phyloP scores from a whole-genome alignment of 805 yeast genomes.

The Saturnispora sanitii region DNA sequence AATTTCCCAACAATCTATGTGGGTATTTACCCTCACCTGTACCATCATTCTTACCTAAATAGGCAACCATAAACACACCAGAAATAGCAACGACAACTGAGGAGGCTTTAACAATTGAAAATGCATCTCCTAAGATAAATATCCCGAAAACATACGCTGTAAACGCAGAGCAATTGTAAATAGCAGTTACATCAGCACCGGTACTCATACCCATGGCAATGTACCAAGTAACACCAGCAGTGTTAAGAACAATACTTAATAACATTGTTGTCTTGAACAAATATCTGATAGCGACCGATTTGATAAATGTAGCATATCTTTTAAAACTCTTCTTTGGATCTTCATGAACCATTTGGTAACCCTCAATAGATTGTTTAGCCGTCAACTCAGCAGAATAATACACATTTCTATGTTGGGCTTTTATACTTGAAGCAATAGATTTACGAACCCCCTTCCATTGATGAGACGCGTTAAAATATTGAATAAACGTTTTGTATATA shows the following conservation, averaged over 20 bases:
- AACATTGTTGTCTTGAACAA: constrained; percentile 34
- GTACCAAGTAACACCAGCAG: constrained; percentile 83
- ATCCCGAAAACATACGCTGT: constrained; percentile 81
- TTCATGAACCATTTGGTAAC: constrained; percentile 23
- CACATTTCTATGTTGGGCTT: constrained; percentile 34
- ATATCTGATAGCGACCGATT: constrained; percentile 40
- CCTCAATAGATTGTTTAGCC: constrained; percentile 19
- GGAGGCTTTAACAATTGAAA: constrained; percentile 50
- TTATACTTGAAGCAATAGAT: constrained; percentile 29
- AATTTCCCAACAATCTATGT: constrained; percentile 55
- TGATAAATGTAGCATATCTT: constrained; percentile 26
- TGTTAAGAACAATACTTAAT: constrained; percentile 49
- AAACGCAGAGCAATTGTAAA: constrained; percentile 83
- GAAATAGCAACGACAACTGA: constrained; percentile 63
- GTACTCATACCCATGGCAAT: constrained; percentile 72
- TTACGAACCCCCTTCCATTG: constrained; percentile 26
- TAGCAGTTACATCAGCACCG: constrained; percentile 81
- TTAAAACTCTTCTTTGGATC: constrained; percentile 24
- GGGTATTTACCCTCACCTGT: constrained; percentile 36
- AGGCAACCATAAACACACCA: constrained; percentile 76
- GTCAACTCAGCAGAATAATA: constrained; percentile 30
- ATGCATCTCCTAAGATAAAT: constrained; percentile 56
- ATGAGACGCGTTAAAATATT: constrained; percentile 17
- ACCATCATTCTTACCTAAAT: constrained; percentile 34
- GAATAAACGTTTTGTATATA: constrained; percentile 32